Evolutionary conservation across 768 basidiomycete genomes (phyloP), one percentile per base, ranked within the genome.

Genomic region (Melanogaster broomeanus): DNA sequence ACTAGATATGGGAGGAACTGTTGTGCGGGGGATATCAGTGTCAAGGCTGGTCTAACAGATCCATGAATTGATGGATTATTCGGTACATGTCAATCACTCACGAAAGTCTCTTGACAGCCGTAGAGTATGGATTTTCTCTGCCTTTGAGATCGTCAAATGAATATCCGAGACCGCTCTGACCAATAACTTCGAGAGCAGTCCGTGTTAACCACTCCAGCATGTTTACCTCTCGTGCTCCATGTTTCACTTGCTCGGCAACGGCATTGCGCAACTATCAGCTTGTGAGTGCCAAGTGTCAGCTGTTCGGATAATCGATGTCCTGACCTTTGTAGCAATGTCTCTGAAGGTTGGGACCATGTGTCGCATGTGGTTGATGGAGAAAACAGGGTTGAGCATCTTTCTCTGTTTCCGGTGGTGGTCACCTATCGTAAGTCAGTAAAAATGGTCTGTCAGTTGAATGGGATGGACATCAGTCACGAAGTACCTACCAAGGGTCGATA

Each of bases 311-410:
- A n/a, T 74, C 76, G 78, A 42, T 10, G 53, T n/a, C n/a, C 70
- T 34, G 45, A 79, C 79, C 63, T 76, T 76, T 42, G 74, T 71
- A 2, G 75, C 69, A 11, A 81, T 72, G 18, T 72, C 62, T 57
- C 76, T 74, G 42, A 82, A 73, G 6, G 71, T 60, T 10, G 79
- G 77, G 3, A 76, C 69, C 51, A 80, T 56, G 18, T 70, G 62
- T 16, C 76, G 74, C 30, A 82, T 66, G 45, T 79, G 76, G 4
- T 73, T 64, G 6, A 70, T 67, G 2, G 77, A 76, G 57, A 82
- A 81, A 7, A 79, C 70, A 3, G 78, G 74, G 42, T 65, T 72
- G 38, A 80, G 73, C 34, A 79, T 66, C 58, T 79, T 79, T 18
- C 80, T 68, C 21, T 55, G n/a, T n/a, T n/a, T n/a, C n/a, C n/a